Percentiles rank a stretch among this genome's conserved stretches.
Conservation (phyloP, 2,329 filamentous ascomycete genomes). For the Penicillium vulpinum region DNA sequence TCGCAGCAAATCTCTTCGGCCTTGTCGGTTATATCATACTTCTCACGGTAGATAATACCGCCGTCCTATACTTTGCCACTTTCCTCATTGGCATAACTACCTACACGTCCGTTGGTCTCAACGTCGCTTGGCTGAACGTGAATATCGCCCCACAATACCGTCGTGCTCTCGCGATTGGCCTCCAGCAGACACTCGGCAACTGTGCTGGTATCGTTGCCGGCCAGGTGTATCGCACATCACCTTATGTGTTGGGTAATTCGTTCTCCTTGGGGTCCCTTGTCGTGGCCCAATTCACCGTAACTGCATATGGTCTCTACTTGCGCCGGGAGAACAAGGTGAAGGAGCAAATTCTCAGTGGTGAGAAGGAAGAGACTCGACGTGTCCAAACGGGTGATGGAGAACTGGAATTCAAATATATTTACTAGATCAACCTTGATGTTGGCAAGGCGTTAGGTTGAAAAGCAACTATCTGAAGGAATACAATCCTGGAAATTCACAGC, state of each 20-base stretch:
- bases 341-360: conserved; percentile 42
- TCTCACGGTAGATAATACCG: conserved; percentile 50
- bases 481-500: neutral
- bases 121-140: conserved; percentile 51
- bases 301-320: conserved; percentile 47
- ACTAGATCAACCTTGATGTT: conserved; percentile 14
- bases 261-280: conserved; percentile 41
- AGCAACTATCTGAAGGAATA: too few species aligned
- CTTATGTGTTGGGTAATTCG: conserved; percentile 39
- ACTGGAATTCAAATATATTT: conserved; percentile 52
- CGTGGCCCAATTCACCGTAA: conserved; percentile 40
- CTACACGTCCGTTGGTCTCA: conserved; percentile 51
- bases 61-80: conserved; percentile 53
- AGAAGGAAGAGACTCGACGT: conserved; percentile 47
- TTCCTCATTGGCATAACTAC: conserved; percentile 52
- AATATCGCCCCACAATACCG: conserved; percentile 52
- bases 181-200: conserved; percentile 52
- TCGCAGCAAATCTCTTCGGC: conserved; percentile 45
- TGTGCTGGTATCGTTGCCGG: conserved; percentile 51
- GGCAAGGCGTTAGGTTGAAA: too few species aligned
- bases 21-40: conserved; percentile 54
- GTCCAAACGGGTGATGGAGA: conserved; percentile 51
- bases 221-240: conserved; percentile 45
- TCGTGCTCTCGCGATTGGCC: conserved; percentile 49
- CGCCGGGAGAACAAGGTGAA: conserved; percentile 44